phyloP scores from a whole-genome alignment of 768 basidiomycete species.

The Phallus indusiatus region DNA sequence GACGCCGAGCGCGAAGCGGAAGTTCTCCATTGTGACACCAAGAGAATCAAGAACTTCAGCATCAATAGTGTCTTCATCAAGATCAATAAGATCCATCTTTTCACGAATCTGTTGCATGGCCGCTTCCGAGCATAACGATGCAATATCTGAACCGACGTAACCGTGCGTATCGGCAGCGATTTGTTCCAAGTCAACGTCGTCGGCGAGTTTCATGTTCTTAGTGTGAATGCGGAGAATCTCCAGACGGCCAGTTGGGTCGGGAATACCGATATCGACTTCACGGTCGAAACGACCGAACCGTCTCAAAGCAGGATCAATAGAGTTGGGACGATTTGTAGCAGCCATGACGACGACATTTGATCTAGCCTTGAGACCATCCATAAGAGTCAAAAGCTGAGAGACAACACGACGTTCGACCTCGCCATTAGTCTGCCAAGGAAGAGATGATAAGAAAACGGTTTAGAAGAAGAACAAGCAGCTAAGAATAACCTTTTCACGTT shows the following conservation, averaged over 20 bases:
- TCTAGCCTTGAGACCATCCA: conserved; percentile 98
- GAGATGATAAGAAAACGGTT: neutral
- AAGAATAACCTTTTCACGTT: conserved; percentile 91
- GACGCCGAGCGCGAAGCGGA: conserved; percentile 95
- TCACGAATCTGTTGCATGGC: conserved; percentile 99
- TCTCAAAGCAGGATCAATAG: conserved; percentile 96
- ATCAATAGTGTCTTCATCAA: conserved; percentile 97
- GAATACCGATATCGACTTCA: conserved; percentile 98
- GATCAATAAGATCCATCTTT: conserved; percentile 97
- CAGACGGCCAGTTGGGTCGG: conserved; percentile 96
- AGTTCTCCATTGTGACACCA: conserved; percentile 99
- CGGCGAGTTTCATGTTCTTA: conserved; percentile 98
- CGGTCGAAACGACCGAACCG: conserved; percentile 99
- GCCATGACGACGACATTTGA: conserved; percentile 99
- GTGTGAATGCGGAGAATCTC: conserved; percentile 99
- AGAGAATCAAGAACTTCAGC: conserved; percentile 98
- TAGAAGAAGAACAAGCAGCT: neutral
- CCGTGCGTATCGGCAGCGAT: conserved; percentile 99
- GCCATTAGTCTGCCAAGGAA: conserved; percentile 88
- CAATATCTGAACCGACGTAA: conserved; percentile 97
- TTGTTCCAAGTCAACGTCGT: conserved; percentile 97
- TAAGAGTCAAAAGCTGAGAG: conserved; percentile 94
- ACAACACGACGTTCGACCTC: conserved; percentile 99
- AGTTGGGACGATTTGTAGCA: conserved; percentile 97
- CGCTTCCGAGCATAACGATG: conserved; percentile 95